phyloP scores from a whole-genome alignment of 768 basidiomycete species.

The Sarcomyxa edulis region DNA sequence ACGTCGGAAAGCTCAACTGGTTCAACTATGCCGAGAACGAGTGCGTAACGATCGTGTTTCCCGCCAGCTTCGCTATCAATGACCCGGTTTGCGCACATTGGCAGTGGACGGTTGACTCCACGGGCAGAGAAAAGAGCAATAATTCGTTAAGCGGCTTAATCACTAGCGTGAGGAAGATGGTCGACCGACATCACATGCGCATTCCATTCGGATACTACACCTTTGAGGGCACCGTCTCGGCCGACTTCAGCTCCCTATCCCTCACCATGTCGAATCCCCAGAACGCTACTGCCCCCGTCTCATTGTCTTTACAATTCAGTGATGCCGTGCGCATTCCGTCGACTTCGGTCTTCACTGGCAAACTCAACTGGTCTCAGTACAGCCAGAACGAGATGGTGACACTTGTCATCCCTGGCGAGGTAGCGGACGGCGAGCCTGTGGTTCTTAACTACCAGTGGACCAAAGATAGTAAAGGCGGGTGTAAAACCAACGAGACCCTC shows the following conservation, averaged over 20 bases:
- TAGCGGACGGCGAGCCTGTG: not conserved
- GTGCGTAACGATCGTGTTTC: not conserved
- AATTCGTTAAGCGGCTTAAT: no score
- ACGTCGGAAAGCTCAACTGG: constrained; percentile 1
- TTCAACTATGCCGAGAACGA: not conserved
- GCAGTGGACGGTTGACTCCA: not conserved
- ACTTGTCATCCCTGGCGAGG: not conserved
- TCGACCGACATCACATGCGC: no score
- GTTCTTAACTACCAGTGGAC: not conserved
- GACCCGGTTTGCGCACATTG: not conserved
- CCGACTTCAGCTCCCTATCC: no score
- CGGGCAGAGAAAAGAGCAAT: not conserved
- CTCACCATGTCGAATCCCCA: no score
- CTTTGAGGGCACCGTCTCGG: no score
- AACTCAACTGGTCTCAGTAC: not conserved
- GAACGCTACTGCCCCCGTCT: no score
- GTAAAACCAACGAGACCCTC: no score
- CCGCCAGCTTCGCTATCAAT: not conserved
- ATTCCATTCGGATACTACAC: no score
- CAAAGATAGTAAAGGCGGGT: no score
- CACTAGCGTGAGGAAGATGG: no score
- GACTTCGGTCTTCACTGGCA: constrained; percentile 1
- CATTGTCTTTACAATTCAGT: no score
- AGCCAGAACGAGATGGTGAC: not conserved
- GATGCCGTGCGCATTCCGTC: no score